Evolutionary conservation across 225 moss, liverwort and hornwort genomes (phyloP).

Genomic region (Pleurozium schreberi): DNA sequence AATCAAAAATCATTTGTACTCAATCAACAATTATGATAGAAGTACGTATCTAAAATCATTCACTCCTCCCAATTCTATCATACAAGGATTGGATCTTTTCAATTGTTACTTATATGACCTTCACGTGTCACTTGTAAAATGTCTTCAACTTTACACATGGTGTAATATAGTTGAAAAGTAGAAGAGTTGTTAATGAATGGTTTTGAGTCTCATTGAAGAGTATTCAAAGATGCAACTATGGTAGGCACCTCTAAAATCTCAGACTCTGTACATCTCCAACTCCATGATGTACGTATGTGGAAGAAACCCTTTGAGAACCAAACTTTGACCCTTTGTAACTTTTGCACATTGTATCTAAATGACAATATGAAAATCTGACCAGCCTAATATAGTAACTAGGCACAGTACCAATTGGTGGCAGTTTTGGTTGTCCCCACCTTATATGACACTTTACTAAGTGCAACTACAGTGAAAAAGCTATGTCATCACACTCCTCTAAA

Average conservation of each 20-base stretch:
- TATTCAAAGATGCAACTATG: not conserved
- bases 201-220: not conserved
- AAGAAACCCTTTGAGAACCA: no score
- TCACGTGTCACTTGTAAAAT: no score
- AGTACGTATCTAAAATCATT: not conserved
- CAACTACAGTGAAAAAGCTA: not conserved
- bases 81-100: not conserved
- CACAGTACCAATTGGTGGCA: no score
- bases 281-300: no score
- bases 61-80: not conserved
- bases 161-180: not conserved
- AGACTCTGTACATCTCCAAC: no score
- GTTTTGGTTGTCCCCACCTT: no score
- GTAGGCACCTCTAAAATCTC: no score
- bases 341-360: no score
- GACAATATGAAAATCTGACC: no score
- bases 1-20: not conserved
- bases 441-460: not conserved
- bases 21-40: not conserved
- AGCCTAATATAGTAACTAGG: no score
- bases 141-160: not conserved
- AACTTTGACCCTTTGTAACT: no score
- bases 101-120: not conserved
- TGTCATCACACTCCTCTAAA: not conserved
- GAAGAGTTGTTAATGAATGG: not conserved